A percentile compares a stretch with the other conserved stretches of the same genome.
Conservation (phyloP, 228 moss, liverwort and hornwort species). For the Sphagnum fallax region DNA sequence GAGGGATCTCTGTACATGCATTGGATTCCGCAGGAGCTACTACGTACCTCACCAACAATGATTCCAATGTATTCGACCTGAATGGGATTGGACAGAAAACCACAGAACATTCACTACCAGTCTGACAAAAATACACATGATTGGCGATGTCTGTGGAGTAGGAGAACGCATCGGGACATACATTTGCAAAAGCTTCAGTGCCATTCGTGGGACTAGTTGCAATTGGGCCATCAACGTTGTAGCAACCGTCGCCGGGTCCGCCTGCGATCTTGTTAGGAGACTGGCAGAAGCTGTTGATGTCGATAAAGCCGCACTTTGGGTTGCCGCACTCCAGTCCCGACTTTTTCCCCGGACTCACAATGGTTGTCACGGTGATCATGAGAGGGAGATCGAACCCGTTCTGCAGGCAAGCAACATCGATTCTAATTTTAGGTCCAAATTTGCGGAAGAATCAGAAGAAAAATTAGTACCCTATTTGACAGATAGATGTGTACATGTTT, state of each 20-base stretch:
- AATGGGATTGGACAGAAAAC: constrained; percentile 4
- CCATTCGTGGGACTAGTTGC: not conserved
- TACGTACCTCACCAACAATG: too few species aligned
- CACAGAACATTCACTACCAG: constrained; percentile 10
- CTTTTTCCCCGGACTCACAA: not conserved
- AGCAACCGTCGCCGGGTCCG: constrained; percentile 9
- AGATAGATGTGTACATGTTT: too few species aligned
- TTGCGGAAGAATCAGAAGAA: too few species aligned
- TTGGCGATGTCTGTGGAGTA: constrained; percentile 5
- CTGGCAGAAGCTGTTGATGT: constrained; percentile 7
- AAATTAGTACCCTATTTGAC: too few species aligned
- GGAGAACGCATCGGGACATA: constrained; percentile 5
- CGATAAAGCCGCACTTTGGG: constrained; percentile 1
- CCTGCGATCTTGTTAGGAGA: constrained; percentile 3
- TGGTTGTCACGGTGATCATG: constrained; percentile 4
- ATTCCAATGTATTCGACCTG: too few species aligned
- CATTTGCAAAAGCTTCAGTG: not conserved
- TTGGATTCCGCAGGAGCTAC: too few species aligned
- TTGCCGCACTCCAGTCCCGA: constrained; percentile 3
- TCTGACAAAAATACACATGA: constrained; percentile 1
- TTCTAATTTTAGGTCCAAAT: too few species aligned
- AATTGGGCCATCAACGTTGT: constrained; percentile 4
- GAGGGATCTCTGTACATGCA: too few species aligned
- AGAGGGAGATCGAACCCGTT: constrained; percentile 10
- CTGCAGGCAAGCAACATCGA: constrained; percentile 2